phyloP scores from a whole-genome alignment of 768 basidiomycete genomes.

The Lactarius pseudohatsudake region DNA sequence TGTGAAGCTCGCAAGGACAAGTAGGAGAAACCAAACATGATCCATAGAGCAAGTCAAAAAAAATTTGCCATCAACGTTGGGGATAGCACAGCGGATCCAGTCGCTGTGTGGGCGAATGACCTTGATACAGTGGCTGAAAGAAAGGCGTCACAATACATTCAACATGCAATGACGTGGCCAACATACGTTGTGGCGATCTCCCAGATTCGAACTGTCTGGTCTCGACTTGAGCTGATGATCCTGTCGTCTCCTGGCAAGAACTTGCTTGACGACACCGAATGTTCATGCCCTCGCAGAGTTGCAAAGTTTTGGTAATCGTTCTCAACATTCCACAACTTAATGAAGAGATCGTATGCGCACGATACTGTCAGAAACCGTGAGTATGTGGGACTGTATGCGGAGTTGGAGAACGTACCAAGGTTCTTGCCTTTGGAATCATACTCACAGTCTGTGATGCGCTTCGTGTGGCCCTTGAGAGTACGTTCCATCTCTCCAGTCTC shows the following conservation, averaged over 20 bases:
- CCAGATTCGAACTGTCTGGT: conserved; percentile 55
- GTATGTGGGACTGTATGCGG: background rate
- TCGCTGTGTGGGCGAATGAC: conserved; percentile 52
- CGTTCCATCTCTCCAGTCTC: conserved; percentile 59
- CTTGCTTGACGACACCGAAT: conserved; percentile 53
- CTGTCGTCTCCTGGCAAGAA: conserved; percentile 54
- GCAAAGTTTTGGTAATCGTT: conserved; percentile 57
- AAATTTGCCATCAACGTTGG: conserved; percentile 44
- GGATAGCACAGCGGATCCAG: conserved; percentile 48
- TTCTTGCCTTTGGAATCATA: conserved; percentile 53
- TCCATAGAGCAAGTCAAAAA: conserved; percentile 54
- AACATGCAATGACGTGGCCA: background rate
- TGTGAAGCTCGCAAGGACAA: background rate
- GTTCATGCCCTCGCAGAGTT: conserved; percentile 59
- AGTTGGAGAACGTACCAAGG: conserved; percentile 41
- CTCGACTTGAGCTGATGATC: conserved; percentile 54
- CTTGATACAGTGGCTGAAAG: conserved; percentile 48
- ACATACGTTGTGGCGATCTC: conserved; percentile 54
- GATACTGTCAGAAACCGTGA: conserved; percentile 42
- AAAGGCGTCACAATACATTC: background rate
- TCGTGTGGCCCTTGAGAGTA: conserved; percentile 61
- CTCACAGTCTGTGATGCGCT: conserved; percentile 56
- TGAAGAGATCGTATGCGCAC: conserved; percentile 54
- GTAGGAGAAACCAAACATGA: conserved; percentile 41
- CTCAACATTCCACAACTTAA: conserved; percentile 57